Base-by-base conservation (phyloP, 2,329 filamentous ascomycete genomes). In the Curvularia eragrostidis region DNA sequence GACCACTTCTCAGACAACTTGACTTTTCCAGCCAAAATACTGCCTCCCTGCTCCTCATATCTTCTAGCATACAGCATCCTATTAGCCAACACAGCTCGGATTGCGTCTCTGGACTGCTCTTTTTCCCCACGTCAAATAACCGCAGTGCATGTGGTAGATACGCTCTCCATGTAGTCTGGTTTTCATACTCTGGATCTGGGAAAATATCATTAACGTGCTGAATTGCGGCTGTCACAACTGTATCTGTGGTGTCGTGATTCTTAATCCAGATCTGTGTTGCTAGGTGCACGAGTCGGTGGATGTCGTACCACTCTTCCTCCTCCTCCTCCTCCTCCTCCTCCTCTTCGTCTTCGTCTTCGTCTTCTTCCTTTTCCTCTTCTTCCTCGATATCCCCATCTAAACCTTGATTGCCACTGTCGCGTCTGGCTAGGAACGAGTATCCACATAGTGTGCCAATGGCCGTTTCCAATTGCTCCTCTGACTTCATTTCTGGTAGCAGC, bases 391-490 rank as follows among this genome's bases (percentile, higher is more conserved):
- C 34, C 5, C n/a, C 21, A 18, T 23, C 39, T 15, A 8, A 5
- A 1, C 9, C 42, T n/a, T 24, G 41, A 15, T 2, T 39, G 19
- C 61, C 54, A 32, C 60, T 49, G 3, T 58, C 36, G n/a, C 43
- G 60, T 52, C 56, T 59, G 24, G 38, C 34, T 8, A 69, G 19
- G 36, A 71, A 66, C 5, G 67, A 69, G 58, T 70, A 71, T 10
- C 54, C 55, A 48, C 58, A 66, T 4, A 46, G 24, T 8, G 21
- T 34, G 18, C 28, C 46, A 15, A 48, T 24, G 4, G 32, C 46
- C 9, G 19, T 15, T 12, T 48, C 28, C 30, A 36, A 24, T 18
- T 32, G 28, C 10, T 23, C 28, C 23, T 34, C 30, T 23, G 58
- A 53, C n/a, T 63, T 38, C 24, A 42, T 47, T 0, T 43, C 34